Evolutionary conservation across 495 filamentous ascomycete genomes (phyloP).

Genomic region (Penicillium cosmopolitanum): DNA sequence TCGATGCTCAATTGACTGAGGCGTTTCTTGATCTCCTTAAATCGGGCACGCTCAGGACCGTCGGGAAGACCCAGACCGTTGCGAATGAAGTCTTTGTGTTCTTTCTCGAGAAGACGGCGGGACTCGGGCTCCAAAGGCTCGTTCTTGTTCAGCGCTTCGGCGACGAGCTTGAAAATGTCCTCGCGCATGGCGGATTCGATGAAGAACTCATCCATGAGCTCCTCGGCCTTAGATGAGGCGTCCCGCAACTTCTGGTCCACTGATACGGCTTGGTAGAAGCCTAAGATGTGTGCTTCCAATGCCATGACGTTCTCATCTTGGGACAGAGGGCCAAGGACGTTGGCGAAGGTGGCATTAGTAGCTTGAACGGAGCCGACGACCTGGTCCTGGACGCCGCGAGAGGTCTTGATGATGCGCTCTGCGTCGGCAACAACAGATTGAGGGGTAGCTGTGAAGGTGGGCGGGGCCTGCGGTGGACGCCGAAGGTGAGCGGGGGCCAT

Average conservation of each 20-base stretch:
- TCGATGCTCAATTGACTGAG: conserved; percentile 65
- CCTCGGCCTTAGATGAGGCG: conserved; percentile 69
- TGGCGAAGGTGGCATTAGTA: conserved; percentile 67
- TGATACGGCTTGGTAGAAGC: conserved; percentile 83
- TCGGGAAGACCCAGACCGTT: conserved; percentile 66
- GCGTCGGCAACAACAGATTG: conserved; percentile 76
- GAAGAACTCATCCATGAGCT: conserved; percentile 67
- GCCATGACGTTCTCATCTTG: conserved; percentile 67
- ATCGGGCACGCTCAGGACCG: conserved; percentile 63
- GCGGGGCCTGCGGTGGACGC: conserved; percentile 82
- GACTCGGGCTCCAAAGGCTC: conserved; percentile 68
- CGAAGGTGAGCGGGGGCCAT: conserved; percentile 68
- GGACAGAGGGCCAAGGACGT: conserved; percentile 64
- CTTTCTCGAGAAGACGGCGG: conserved; percentile 66
- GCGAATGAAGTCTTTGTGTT: conserved; percentile 66
- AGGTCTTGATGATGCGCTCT: conserved; percentile 69
- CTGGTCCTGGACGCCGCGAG: conserved; percentile 71
- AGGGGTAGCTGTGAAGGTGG: conserved; percentile 82
- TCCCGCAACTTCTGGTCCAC: conserved; percentile 69
- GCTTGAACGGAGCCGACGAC: conserved; percentile 69
- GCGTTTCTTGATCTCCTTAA: conserved; percentile 75
- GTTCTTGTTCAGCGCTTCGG: conserved; percentile 60
- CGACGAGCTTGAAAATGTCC: conserved; percentile 66
- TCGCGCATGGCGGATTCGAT: conserved; percentile 71
- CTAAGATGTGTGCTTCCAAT: conserved; percentile 63